Conservation (phyloP, 768 basidiomycete genomes). For the Xerocomellus amylosporus region DNA sequence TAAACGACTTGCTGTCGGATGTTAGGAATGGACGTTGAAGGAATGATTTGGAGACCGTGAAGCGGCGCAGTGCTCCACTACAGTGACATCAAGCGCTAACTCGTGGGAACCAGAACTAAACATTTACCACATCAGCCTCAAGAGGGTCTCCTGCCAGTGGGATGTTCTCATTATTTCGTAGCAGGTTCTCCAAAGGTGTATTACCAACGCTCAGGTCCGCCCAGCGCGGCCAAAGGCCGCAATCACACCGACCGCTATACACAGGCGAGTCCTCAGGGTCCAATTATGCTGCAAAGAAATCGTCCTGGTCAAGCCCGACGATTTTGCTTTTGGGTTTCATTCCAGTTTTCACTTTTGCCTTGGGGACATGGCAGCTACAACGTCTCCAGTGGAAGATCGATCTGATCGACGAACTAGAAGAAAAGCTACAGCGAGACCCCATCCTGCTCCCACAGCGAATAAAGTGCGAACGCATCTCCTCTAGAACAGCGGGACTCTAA, state of each 20-base stretch:
- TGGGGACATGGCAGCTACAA: conserved; percentile 93
- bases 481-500: conserved; percentile 18
- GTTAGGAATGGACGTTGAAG: conserved; percentile 3
- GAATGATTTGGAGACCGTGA: background rate
- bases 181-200: conserved; percentile 6
- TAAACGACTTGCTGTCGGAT: background rate
- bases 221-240: conserved; percentile 4
- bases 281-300: conserved; percentile 55
- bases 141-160: too few relatives aligned
- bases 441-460: conserved; percentile 77
- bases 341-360: conserved; percentile 83
- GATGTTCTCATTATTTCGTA: conserved; percentile 23
- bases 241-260: conserved; percentile 16
- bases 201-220: conserved; percentile 7
- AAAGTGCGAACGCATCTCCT: conserved; percentile 58
- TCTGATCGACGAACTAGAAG: conserved; percentile 90
- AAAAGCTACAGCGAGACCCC: conserved; percentile 79
- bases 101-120: conserved; percentile 21
- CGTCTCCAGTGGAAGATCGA: conserved; percentile 93
- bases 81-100: background rate
- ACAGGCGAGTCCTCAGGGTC: conserved; percentile 25
- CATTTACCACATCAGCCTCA: background rate
- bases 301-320: conserved; percentile 65
- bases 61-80: conserved; percentile 9
- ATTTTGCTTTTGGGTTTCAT: conserved; percentile 78